These are phyloP conservation scores for Ceratocystis cacaofunesta DNA, from an alignment of 2,329 filamentous ascomycete genomes.

Conservation along the genomic window DNA sequence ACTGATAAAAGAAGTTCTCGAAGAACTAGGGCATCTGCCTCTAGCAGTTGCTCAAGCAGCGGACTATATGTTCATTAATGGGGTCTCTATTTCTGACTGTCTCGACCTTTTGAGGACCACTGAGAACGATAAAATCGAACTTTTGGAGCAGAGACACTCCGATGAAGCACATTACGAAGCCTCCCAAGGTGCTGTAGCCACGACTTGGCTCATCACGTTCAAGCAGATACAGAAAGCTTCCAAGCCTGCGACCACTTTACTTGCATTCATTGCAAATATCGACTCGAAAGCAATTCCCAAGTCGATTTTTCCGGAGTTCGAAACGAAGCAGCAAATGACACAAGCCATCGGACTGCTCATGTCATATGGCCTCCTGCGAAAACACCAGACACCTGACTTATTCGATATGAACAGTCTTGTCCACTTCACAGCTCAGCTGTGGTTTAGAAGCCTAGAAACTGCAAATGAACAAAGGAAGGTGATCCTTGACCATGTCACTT, in stretches of 20 bases:
- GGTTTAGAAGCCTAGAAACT: no score
- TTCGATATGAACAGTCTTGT: background rate
- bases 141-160: background rate
- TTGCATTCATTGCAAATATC: background rate
- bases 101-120: background rate
- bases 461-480: no score
- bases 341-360: background rate
- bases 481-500: no score
- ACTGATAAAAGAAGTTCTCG: background rate
- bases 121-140: background rate
- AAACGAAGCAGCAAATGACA: background rate
- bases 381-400: background rate
- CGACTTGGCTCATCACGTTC: background rate
- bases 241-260: fast-evolving
- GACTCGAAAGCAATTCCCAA: background rate
- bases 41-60: conserved; percentile 18
- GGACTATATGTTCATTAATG: conserved; percentile 15
- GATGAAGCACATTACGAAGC: background rate
- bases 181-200: background rate
- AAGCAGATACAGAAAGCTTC: background rate
- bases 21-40: conserved; percentile 14
- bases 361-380: background rate
- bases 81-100: background rate
- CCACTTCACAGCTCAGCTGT: background rate
- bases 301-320: background rate